Conservation (phyloP, 768 basidiomycete species). For the Cystofilobasidium capitatum region DNA sequence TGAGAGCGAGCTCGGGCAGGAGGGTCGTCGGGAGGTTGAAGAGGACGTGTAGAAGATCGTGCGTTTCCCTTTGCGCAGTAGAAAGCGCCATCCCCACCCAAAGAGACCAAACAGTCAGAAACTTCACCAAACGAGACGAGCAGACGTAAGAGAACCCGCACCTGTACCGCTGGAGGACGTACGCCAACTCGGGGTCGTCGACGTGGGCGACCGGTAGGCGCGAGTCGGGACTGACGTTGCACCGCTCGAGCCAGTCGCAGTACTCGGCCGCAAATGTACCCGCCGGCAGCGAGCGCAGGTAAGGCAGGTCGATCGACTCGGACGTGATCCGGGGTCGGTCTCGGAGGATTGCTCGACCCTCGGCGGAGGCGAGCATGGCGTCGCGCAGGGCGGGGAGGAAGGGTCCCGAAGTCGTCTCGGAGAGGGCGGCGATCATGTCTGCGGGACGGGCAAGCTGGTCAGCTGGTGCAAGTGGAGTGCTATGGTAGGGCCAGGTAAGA, state of each 20-base stretch:
- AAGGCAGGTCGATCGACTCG: conserved; percentile 59
- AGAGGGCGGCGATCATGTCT: conserved; percentile 94
- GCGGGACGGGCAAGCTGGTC: conserved; percentile 15
- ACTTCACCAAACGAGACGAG: neutral
- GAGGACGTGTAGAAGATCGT: conserved; percentile 94
- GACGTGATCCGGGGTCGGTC: conserved; percentile 75
- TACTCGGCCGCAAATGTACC: conserved; percentile 81
- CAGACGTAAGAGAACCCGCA: neutral
- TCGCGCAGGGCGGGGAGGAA: conserved; percentile 67
- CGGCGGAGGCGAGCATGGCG: conserved; percentile 62
- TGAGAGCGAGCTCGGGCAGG: conserved; percentile 83
- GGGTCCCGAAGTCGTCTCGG: conserved; percentile 79
- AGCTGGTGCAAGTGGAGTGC: neutral
- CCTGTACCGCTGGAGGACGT: conserved; percentile 94
- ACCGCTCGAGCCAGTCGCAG: conserved; percentile 76
- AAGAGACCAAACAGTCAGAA: neutral
- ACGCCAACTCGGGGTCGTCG: conserved; percentile 87
- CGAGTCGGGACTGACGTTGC: conserved; percentile 86
- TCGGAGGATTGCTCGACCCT: conserved; percentile 74
- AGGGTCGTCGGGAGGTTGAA: conserved; percentile 80
- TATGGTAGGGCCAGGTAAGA: neutral
- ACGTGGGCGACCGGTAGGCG: conserved; percentile 88
- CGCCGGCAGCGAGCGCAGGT: conserved; percentile 57
- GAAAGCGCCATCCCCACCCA: neutral
- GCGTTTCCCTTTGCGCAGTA: conserved; percentile 52